Evolutionary conservation across 2,329 filamentous ascomycete species (phyloP), one percentile per base, ranked within the genome.

Genomic region (Elsinoe perseae): DNA sequence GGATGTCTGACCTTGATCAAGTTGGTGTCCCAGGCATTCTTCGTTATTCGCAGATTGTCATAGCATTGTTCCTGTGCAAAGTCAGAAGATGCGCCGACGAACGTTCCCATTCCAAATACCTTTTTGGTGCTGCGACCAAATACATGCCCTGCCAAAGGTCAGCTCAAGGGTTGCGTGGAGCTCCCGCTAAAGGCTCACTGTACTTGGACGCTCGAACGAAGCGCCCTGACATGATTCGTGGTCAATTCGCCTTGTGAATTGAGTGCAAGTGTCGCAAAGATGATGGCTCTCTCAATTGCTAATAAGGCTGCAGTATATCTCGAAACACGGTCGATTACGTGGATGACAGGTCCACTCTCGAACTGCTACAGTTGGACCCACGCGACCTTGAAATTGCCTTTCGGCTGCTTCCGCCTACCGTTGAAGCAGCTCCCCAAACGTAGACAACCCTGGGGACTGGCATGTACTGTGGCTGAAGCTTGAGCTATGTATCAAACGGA

Each of bases 11-110:
- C 90, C 86, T 97, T 97, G 76, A 97, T 82, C 69, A 98, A 78
- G 77, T 98, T 98, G 68, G 91, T 96, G 73, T 98, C 93, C 93
- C 93, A 98, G 56, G 93, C 93, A 84, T 98, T 98, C 74, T 87
- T 89, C 69, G 90, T 96, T 73, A 98, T 89, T 71, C 89, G 89
- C 64, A 98, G 78, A 74, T 97, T 97, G 74, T 98, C 93, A 76
- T 97, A 98, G 79, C 91, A 96, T 81, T 89, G 88, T 73, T 98
- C 93, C 82, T 84, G 58, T 20, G 21, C 8, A 10, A 1, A 21
- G 18, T 42, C 18, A 50, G 42, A 56, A 53, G 2, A 10, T 20
- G 38, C 16, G 4, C 28, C 2, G 12, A 16, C 42, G 44, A 60
- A 2, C 23, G 8, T 6, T 12, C 14, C 10, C 16, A 9, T 9